These are phyloP conservation scores for Hanseniaspora sp. DNA, from an alignment of 1,139 yeast species.

Conservation along the genomic window DNA sequence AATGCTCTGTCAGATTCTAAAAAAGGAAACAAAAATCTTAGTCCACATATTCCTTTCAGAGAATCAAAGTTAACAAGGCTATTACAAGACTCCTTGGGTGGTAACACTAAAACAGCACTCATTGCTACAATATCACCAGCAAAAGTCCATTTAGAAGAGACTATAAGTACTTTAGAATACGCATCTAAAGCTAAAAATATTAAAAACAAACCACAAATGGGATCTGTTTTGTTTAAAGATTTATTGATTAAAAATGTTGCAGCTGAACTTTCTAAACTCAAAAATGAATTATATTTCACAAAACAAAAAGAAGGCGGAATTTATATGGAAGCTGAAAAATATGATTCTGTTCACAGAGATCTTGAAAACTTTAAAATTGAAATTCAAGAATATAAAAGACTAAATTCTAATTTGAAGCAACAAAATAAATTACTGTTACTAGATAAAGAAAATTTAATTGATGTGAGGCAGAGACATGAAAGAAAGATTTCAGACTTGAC, in stretches of 20 bases:
- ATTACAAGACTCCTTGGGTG: conserved; percentile 56
- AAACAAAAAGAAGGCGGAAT: conserved; percentile 49
- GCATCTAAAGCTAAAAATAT: conserved; percentile 57
- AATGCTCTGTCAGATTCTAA: conserved; percentile 39
- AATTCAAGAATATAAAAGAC: conserved; percentile 34
- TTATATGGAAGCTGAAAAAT: conserved; percentile 48
- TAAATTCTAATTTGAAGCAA: conserved; percentile 30
- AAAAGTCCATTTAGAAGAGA: conserved; percentile 48
- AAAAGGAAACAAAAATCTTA: conserved; percentile 15
- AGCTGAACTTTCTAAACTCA: conserved; percentile 44
- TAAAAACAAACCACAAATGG: conserved; percentile 49
- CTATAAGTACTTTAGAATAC: conserved; percentile 53
- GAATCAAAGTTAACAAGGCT: conserved; percentile 56
- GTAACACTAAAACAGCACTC: conserved; percentile 52
- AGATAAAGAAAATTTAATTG: conserved; percentile 27
- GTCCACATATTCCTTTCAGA: conserved; percentile 48
- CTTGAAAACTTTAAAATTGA: conserved; percentile 38
- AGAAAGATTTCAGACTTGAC: conserved; percentile 27
- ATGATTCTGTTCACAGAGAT: conserved; percentile 39
- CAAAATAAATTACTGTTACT: conserved; percentile 27
- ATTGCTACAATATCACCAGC: conserved; percentile 64
- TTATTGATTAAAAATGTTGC: conserved; percentile 47
- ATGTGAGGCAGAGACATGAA: conserved; percentile 26
- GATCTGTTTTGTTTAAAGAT: conserved; percentile 39
- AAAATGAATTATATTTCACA: conserved; percentile 49